Conservation (phyloP, 345 rosid species). For the Psidium friedrichsthalianum region DNA sequence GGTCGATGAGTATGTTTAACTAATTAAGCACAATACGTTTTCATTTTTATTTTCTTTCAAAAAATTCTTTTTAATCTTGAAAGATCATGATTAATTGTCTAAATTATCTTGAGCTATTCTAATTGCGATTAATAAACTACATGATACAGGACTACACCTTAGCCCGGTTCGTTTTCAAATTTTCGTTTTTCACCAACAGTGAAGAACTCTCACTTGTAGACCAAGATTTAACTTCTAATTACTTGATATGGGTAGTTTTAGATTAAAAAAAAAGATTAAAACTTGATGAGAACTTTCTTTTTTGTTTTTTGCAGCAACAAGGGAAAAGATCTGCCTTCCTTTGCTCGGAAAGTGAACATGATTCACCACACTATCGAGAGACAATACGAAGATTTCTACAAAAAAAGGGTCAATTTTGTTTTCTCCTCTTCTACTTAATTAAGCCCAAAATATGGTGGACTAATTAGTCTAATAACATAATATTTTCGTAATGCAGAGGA, state of each 20-base stretch:
- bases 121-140: neutral
- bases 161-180: neutral
- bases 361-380: neutral
- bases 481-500: too few species aligned
- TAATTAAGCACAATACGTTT: neutral
- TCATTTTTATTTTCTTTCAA: neutral
- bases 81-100: neutral
- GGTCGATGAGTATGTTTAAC: constrained; percentile 1
- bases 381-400: neutral
- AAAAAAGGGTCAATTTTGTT: neutral
- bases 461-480: too few species aligned
- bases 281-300: neutral
- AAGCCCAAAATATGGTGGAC: neutral
- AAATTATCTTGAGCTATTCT: neutral
- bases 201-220: neutral
- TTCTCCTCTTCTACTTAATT: neutral
- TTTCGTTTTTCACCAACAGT: neutral
- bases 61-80: neutral
- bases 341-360: neutral
- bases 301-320: neutral
- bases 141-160: neutral
- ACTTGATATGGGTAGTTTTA: neutral
- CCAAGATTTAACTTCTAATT: neutral
- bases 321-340: neutral
- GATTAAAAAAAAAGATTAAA: neutral